These are phyloP conservation scores for Cercophora newfieldiana DNA, from an alignment of 495 filamentous ascomycete genomes.

Conservation along the genomic window DNA sequence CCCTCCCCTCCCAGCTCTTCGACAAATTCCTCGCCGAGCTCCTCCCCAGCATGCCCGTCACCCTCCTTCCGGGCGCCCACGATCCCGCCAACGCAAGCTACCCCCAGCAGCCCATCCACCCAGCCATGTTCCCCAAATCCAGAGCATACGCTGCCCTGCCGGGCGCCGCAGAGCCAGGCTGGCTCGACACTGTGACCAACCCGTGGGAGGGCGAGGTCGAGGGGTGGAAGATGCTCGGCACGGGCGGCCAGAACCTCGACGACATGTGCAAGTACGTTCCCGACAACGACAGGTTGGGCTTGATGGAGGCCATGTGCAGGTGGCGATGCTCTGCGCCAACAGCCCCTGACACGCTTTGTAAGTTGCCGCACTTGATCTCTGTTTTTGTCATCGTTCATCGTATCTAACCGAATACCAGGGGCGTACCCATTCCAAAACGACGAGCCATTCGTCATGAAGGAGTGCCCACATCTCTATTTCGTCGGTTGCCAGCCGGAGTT, in stretches of 20 bases:
- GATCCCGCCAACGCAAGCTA: slow-evolving; percentile 81
- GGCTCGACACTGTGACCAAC: slow-evolving; percentile 91
- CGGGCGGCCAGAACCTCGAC: slow-evolving; percentile 87
- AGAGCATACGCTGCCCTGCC: slow-evolving; percentile 63
- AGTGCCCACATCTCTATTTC: slow-evolving; percentile 90
- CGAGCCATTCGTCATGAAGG: slow-evolving; percentile 79
- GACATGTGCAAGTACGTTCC: slow-evolving; percentile 90
- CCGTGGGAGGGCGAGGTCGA: slow-evolving; percentile 89
- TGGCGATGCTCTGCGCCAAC: slow-evolving; percentile 94
- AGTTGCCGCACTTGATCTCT: slow-evolving; percentile 35
- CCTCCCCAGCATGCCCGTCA: slow-evolving; percentile 78
- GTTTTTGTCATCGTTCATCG: not conserved
- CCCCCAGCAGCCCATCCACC: slow-evolving; percentile 80
- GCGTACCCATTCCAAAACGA: slow-evolving; percentile 91
- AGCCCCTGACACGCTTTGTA: slow-evolving; percentile 94
- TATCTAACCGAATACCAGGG: slow-evolving; percentile 56
- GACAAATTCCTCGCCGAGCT: slow-evolving; percentile 80
- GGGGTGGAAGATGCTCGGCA: slow-evolving; percentile 81
- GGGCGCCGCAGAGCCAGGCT: slow-evolving; percentile 54
- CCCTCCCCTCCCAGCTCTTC: slow-evolving; percentile 75
- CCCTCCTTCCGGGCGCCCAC: slow-evolving; percentile 70
- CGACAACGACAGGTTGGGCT: slow-evolving; percentile 69
- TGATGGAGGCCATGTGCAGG: slow-evolving; percentile 89
- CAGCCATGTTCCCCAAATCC: slow-evolving; percentile 75
- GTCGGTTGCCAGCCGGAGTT: slow-evolving; percentile 85